Base-by-base conservation (phyloP, 78 protist genomes). In the Dictyostelium discoideum region DNA sequence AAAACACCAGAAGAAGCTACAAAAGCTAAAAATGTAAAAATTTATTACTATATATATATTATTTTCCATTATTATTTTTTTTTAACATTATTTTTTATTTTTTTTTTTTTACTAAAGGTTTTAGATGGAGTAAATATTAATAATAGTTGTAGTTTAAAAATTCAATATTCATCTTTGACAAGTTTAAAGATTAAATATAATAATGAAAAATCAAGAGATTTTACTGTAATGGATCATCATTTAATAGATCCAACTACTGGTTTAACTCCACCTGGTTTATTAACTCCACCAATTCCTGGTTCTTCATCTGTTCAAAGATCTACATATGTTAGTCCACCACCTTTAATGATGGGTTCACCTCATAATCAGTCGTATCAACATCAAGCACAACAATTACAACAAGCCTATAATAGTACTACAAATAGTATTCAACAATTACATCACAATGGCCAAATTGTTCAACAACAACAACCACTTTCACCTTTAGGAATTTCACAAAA, bases 101-200 rank as follows among this genome's bases (percentile, higher is more conserved):
- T 72, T 13, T 57, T 40, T 37, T 76, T 54, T 3, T 46, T 40
- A 0, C 5, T 11, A 82, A 16, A 85, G 87, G 9, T 32, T 11
- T 69, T 97, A 7, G 85, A 98, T 44, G 98, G 98, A 32, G 92
- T 96, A 60, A 90, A 87, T 89, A 85, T 98, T 24, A 26, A 39
- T 48, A 90, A 92, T 22, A 93, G 97, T 83, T 92, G 96, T 93
- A 76, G 37, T 37, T 69, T 98, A 24, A 73, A 84, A 46, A 90
- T 98, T 85, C 97, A 96, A 81, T 81, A 50, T 69, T 97, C 98
- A 8, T 89, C 86, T 57, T 76, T 97, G 6, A 74, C 57, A 5
- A 77, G 46, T 32, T 85, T 97, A 76, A 83, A 54, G 11, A 92
- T 97, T 39, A 79, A 81, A 86, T 94, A 95, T 81, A 96, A 97